These are phyloP conservation scores for Dovyalis caffra DNA, from an alignment of 345 rosid genomes.

Conservation along the genomic window DNA sequence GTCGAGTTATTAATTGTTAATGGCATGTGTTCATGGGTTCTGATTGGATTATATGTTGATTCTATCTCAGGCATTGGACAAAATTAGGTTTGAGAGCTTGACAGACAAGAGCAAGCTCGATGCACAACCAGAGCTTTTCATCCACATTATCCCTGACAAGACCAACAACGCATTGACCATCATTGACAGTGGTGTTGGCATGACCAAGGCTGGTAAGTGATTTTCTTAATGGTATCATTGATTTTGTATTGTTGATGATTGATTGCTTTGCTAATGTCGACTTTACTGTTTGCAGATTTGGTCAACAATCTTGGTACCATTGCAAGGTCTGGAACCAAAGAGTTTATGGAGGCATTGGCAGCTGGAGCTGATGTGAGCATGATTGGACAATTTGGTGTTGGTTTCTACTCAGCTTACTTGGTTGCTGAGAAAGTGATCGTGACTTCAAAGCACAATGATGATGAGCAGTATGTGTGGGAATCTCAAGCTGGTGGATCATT, in stretches of 20 bases:
- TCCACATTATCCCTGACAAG: conserved; percentile 82
- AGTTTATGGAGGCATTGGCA: conserved; percentile 82
- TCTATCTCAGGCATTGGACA: conserved; percentile 67
- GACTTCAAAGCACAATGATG: conserved; percentile 76
- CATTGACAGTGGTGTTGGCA: conserved; percentile 78
- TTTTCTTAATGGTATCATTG: not conserved
- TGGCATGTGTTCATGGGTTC: no score
- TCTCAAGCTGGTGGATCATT: conserved; percentile 94
- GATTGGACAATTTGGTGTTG: conserved; percentile 91
- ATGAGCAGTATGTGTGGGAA: conserved; percentile 89
- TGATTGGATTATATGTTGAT: not conserved
- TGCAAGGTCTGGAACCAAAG: conserved; percentile 89
- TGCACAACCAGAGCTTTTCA: conserved; percentile 77
- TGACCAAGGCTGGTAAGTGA: conserved; percentile 82
- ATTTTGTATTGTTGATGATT: not conserved
- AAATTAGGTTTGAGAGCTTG: conserved; percentile 82
- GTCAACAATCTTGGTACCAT: conserved; percentile 88
- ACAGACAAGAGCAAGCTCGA: conserved; percentile 90
- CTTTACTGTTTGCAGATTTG: conserved; percentile 47
- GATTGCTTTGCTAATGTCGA: not conserved
- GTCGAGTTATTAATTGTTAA: no score
- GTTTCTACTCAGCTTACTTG: conserved; percentile 81
- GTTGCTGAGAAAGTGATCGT: conserved; percentile 82
- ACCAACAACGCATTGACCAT: conserved; percentile 58
- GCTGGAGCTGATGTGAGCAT: conserved; percentile 91